Base-by-base conservation (phyloP, 345 rosid genomes). In the Syzygium jambos region DNA sequence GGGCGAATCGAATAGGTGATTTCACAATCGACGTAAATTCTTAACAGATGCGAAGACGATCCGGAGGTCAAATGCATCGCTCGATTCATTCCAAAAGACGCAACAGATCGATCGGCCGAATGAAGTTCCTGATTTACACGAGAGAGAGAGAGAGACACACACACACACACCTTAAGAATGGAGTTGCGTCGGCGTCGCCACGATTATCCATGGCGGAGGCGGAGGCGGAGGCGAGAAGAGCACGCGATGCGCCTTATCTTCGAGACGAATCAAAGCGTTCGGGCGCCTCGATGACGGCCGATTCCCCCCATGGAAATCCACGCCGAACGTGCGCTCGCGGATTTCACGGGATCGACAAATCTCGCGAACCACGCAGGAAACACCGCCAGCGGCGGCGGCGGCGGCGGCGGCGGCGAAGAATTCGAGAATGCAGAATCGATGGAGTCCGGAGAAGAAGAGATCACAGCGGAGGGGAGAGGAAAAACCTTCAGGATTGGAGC, bases 151-250 rank as follows among this genome's bases (percentile, higher is more conserved):
- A 43, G 7, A 43, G 7, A 43, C 46, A 43, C 46, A 43, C 46
- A 43, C 46, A 43, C 46, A 43, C 46, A 5, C 46, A 92, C 94
- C 94, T 88, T 43, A 91, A 89, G 86, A 68, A 84, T 21, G 93
- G 87, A 51, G 65, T 84, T 5, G 85, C 84, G 51, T 90, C 94
- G 1, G 84, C 85, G 49, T 89, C 93, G 53, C 78, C 73, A 52
- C 90, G 89, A 80, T 51, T 87, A 9, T 91, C 93, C 94, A 92
- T 93, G 84, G 85, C 89, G 63, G 51, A n/a, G 52, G 23, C 25
- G 3, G 55, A 61, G 22, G 27, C 19, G 41, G 41, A 43, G 46
- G 46, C 65, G 29, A 25, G 46, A 15, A 34, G 27, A 61, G 87
- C 52, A 34, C 80, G 80, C 49, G 11, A 73, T 12, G 83, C 83